Base-by-base conservation (phyloP, 2,329 filamentous ascomycete species). In the Simplicillium sp. region DNA sequence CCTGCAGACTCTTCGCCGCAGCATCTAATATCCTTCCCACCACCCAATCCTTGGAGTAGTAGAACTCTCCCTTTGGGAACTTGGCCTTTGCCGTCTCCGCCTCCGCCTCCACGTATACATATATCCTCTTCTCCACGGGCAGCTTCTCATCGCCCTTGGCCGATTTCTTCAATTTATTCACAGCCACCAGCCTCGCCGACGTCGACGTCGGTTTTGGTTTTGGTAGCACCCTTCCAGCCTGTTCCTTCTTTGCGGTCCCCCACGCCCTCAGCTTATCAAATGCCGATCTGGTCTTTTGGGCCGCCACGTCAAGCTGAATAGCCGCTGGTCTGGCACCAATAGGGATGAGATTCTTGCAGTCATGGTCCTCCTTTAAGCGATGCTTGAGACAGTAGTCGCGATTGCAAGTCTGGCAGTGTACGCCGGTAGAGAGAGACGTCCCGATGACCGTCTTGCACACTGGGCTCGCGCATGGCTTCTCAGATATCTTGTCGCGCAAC, bases 111-210 rank as follows among this genome's bases (percentile, higher is more conserved):
- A 96, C 86, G 56, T 85, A 82, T 1, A 98, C 56, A 56, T 97
- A 97, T 2, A 98, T 65, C n/a, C 92, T 70, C 66, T 94, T 94
- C 48, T 95, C 87, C 0, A 70, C 60, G 0, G 87, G 71, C 0
- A 96, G 62, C 53, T 87, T 90, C 9, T 80, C 79, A 48, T 97
- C 90, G 1, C 94, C 94, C 65, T 95, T 96, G 3, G 92, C 90
- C 1, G 75, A 80, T 57, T 83, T 84, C 66, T 95, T 96, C 34
- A 98, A 68, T 9, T 75, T 77, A 47, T 87, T 87, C 7, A 90
- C 70, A 6, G 83, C 85, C 3, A 80, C 68, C 14, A 85, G 51
- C 3, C 82, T 74, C 37, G 80, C 77, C 0, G 83, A 75, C 0
- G 81, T 73, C 1, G 71, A 75, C 29, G 73, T 72, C 2, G 78